Conservation (phyloP, 2,329 filamentous ascomycete genomes). For the Pseudocercospora vitis region DNA sequence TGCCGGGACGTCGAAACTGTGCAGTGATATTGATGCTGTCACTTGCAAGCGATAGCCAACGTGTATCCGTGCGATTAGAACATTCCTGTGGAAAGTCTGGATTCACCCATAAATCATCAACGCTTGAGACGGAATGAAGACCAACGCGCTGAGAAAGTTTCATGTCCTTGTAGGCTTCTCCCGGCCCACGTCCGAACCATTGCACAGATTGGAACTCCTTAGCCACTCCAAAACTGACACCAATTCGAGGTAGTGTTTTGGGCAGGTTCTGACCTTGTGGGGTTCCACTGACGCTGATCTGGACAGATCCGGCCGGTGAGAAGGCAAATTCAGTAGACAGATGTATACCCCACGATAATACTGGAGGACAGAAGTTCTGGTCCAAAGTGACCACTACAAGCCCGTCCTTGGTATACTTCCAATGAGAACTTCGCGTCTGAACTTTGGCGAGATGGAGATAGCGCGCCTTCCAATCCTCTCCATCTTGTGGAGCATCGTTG, state of each 20-base stretch:
- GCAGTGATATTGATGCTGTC: slow-evolving; percentile 25
- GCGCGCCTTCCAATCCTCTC: slow-evolving; percentile 56
- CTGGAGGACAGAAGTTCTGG: slow-evolving; percentile 51
- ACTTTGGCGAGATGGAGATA: slow-evolving; percentile 25
- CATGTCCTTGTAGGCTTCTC: slow-evolving; percentile 67
- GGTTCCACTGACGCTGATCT: slow-evolving; percentile 44
- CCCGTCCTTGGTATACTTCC: slow-evolving; percentile 17
- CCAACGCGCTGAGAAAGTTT: slow-evolving; percentile 59
- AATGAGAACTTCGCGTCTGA: slow-evolving; percentile 24
- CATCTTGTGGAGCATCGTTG: slow-evolving; percentile 59
- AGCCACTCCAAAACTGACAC: slow-evolving; percentile 57
- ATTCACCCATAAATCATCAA: slow-evolving; percentile 55
- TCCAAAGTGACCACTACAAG: slow-evolving; percentile 20
- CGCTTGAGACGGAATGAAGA: slow-evolving; percentile 26
- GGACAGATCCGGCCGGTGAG: slow-evolving; percentile 45
- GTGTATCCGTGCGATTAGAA: slow-evolving; percentile 62
- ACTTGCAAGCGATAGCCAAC: slow-evolving; percentile 51
- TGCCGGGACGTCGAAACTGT: slow-evolving; percentile 34
- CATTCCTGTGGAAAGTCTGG: slow-evolving; percentile 71
- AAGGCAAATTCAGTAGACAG: slow-evolving; percentile 55
- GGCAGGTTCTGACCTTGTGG: slow-evolving; percentile 50
- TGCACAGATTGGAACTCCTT: slow-evolving; percentile 49
- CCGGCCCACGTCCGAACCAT: slow-evolving; percentile 66
- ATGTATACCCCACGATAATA: slow-evolving; percentile 59
- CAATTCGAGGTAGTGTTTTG: slow-evolving; percentile 60